phyloP scores from a whole-genome alignment of 805 yeast species.

The Candida ipomoeae region DNA sequence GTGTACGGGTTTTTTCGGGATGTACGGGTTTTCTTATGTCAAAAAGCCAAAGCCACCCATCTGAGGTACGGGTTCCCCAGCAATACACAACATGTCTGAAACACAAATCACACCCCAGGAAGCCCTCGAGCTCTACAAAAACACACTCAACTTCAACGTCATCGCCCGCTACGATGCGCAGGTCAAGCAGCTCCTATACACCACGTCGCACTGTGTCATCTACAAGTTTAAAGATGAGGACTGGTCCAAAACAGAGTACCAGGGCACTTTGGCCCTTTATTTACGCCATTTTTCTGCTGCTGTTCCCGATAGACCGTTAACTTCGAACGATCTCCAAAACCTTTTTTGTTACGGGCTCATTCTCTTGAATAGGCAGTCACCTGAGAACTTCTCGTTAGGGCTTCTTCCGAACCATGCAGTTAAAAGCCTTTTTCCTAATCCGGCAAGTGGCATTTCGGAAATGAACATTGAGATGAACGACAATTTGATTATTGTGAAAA shows the following conservation, averaged over 20 bases:
- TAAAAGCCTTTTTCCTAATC: slow-evolving; percentile 39
- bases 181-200: slow-evolving; percentile 61
- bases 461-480: slow-evolving; percentile 68
- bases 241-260: slow-evolving; percentile 68
- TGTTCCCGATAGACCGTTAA: slow-evolving; percentile 7
- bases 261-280: slow-evolving; percentile 67
- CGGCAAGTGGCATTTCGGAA: slow-evolving; percentile 33
- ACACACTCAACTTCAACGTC: slow-evolving; percentile 70
- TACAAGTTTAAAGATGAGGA: slow-evolving; percentile 60
- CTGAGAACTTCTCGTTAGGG: slow-evolving; percentile 71
- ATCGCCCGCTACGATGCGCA: slow-evolving; percentile 73
- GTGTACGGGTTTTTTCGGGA: not conserved
- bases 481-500: slow-evolving; percentile 65
- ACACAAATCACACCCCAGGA: slow-evolving; percentile 36
- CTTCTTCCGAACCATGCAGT: slow-evolving; percentile 53
- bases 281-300: slow-evolving; percentile 43
- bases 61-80: too few relatives aligned
- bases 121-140: slow-evolving; percentile 59
- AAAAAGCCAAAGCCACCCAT: too few relatives aligned
- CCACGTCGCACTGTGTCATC: slow-evolving; percentile 68
- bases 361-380: slow-evolving; percentile 61
- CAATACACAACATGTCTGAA: not conserved
- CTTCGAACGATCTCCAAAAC: slow-evolving; percentile 31
- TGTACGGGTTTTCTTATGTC: not conserved
- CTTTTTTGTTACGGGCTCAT: slow-evolving; percentile 64